A percentile compares a stretch with the other conserved stretches of the same genome.
Conservation (phyloP, 202 grass and related monocot genomes). For the Dendrocalamus latiflorus region DNA sequence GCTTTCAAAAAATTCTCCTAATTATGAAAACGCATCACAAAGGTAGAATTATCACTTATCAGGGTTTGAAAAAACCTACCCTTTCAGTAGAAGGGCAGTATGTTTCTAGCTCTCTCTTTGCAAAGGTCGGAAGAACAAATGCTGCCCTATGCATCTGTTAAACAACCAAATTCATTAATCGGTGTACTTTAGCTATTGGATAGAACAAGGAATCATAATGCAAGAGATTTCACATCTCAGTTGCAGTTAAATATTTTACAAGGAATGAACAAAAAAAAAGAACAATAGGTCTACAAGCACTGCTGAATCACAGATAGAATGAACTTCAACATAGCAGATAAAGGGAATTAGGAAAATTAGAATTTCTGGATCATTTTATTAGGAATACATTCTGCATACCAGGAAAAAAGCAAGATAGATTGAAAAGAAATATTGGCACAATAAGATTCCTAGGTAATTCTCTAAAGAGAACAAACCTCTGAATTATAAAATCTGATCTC, state of each 20-base stretch:
- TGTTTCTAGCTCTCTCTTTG: conserved; percentile 61
- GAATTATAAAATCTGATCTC: conserved; percentile 99
- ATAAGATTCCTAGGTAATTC: not conserved
- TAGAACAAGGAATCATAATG: not conserved
- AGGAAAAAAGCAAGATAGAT: not conserved
- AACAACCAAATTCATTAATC: conserved; percentile 12
- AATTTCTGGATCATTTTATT: conserved; percentile 5
- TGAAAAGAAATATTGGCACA: not conserved
- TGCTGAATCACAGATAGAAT: not conserved
- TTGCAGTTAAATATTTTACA: not conserved
- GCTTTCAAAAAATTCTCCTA: not conserved
- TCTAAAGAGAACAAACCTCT: conserved; percentile 51
- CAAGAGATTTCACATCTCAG: not conserved
- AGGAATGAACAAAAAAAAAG: not conserved
- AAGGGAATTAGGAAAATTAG: not conserved
- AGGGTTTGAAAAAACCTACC: conserved; percentile 23
- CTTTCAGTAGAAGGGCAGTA: conserved; percentile 34
- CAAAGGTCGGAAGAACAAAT: conserved; percentile 81
- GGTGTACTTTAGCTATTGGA: not conserved
- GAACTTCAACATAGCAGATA: conserved; percentile 11
- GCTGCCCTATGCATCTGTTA: conserved; percentile 82
- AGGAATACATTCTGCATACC: not conserved
- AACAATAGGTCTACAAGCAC: not conserved
- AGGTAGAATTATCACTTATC: not conserved
- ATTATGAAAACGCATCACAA: not conserved